phyloP scores from a whole-genome alignment of 2,329 filamentous ascomycete genomes.

The Diaporthe velutina region DNA sequence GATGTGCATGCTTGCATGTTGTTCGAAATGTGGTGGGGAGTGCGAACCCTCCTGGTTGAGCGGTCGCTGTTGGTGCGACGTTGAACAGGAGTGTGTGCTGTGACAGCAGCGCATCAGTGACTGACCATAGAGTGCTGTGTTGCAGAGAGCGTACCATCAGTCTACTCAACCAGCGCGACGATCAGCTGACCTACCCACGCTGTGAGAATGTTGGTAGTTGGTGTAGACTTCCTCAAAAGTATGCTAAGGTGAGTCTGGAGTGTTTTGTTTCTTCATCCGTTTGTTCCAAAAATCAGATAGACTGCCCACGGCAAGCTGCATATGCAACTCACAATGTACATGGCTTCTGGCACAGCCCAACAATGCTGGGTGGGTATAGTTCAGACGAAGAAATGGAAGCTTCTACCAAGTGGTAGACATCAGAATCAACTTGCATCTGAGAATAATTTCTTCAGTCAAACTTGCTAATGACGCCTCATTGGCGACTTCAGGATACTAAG shows the following conservation, averaged over 20 bases:
- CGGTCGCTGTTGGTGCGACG: no score
- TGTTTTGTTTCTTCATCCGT: not conserved
- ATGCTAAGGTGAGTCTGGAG: not conserved
- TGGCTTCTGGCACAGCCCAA: not conserved
- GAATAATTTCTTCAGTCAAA: no score
- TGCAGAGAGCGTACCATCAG: not conserved
- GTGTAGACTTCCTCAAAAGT: not conserved
- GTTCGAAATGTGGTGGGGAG: not conserved
- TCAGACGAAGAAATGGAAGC: not conserved
- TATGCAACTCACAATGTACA: not conserved
- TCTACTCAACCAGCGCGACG: not conserved
- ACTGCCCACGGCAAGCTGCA: slow-evolving; percentile 9
- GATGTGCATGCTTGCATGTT: not conserved
- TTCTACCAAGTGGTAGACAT: not conserved
- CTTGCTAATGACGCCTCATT: not conserved
- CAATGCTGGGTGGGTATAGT: not conserved
- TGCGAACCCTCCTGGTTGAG: not conserved
- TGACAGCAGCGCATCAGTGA: not conserved
- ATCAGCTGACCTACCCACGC: not conserved
- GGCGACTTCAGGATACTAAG: no score
- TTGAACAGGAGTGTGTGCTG: not conserved
- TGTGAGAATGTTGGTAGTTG: not conserved
- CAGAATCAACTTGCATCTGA: not conserved
- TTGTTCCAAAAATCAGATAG: not conserved
- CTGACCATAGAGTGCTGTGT: not conserved